Conservation (phyloP, 257 asterid genomes). For the Solanum paucissectum region DNA sequence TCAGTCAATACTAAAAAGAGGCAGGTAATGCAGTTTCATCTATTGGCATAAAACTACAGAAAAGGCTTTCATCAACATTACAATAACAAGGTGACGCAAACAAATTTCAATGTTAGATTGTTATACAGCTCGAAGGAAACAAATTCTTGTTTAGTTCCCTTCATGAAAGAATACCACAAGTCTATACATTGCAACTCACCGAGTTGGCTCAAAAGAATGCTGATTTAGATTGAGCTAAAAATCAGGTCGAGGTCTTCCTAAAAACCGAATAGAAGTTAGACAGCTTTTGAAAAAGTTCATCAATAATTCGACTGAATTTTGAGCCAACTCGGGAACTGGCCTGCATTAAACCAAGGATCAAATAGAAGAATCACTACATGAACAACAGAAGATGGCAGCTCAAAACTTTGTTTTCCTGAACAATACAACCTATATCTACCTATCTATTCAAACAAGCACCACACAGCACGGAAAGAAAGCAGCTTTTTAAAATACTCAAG, state of each 20-base stretch:
- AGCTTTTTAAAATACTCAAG: background rate
- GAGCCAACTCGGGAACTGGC: constrained; percentile 68
- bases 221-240: constrained; percentile 28
- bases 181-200: constrained; percentile 43
- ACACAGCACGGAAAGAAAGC: background rate
- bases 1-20: background rate
- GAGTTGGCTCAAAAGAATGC: constrained; percentile 50
- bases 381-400: background rate
- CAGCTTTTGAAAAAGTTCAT: constrained; percentile 46
- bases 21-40: background rate
- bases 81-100: background rate
- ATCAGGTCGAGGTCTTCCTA: constrained; percentile 49
- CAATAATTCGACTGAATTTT: constrained; percentile 50
- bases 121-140: background rate
- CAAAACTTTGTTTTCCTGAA: background rate
- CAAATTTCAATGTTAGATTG: background rate
- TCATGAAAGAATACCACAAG: constrained; percentile 14
- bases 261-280: constrained; percentile 43
- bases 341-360: constrained; percentile 52
- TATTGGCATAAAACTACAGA: background rate
- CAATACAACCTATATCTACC: background rate
- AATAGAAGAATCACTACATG: constrained; percentile 14
- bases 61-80: background rate
- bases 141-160: constrained; percentile 3
- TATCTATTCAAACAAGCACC: background rate